A percentile compares a stretch with the other conserved stretches of the same genome.
These are phyloP conservation scores for Apiospora koreana DNA, from an alignment of 2,329 filamentous ascomycete species.

Conservation along the genomic window DNA sequence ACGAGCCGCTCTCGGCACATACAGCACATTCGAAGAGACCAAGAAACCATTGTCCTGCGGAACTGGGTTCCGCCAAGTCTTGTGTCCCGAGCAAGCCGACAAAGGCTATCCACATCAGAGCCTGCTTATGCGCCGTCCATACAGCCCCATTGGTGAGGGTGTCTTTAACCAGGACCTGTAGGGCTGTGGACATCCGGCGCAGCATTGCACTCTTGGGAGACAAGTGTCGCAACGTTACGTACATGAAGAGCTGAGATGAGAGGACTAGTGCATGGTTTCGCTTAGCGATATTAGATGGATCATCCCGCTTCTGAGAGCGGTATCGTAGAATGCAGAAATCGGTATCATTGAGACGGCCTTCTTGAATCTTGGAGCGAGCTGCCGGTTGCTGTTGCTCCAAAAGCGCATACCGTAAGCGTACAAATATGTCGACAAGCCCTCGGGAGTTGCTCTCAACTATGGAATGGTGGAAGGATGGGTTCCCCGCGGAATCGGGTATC, in stretches of 20 bases:
- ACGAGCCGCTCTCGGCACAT: too few relatives aligned
- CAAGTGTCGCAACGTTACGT: slow-evolving; percentile 13
- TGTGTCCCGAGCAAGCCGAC: neutral
- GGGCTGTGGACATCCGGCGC: slow-evolving; percentile 13
- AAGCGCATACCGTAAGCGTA: neutral
- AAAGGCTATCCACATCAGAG: neutral
- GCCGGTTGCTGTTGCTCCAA: neutral
- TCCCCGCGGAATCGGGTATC: neutral
- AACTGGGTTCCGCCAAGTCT: neutral
- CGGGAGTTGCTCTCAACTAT: neutral
- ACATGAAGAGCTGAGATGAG: slow-evolving; percentile 16
- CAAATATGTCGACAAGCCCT: neutral
- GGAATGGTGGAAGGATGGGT: neutral
- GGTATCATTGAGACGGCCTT: neutral
- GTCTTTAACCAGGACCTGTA: neutral
- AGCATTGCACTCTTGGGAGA: slow-evolving; percentile 11
- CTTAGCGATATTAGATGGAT: neutral
- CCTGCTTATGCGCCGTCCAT: neutral
- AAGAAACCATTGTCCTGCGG: neutral
- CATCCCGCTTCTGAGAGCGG: neutral
- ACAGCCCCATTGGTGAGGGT: neutral
- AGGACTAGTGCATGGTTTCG: slow-evolving; percentile 13
- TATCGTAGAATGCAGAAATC: slow-evolving; percentile 12
- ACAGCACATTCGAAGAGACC: neutral
- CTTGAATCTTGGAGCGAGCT: neutral